These are phyloP conservation scores for Blastobotrys peoriensis DNA, from an alignment of 805 yeast species.

Conservation along the genomic window DNA sequence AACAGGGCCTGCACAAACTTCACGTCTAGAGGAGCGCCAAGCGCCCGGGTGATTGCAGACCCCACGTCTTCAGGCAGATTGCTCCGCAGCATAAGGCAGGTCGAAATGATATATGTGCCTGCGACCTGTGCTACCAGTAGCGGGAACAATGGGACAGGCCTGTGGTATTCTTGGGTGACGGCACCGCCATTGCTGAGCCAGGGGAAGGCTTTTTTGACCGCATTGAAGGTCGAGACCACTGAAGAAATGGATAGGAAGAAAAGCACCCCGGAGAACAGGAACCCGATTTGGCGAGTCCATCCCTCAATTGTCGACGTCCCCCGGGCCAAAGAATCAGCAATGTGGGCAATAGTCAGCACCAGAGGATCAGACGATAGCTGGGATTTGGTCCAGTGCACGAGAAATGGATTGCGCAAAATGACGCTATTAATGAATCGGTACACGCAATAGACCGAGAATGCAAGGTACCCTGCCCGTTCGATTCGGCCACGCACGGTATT, in stretches of 20 bases:
- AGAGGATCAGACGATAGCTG: not conserved
- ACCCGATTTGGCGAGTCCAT: conserved; percentile 36
- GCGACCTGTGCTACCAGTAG: conserved; percentile 32
- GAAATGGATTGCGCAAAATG: conserved; percentile 27
- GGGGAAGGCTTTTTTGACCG: conserved; percentile 29
- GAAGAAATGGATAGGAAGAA: conserved; percentile 33
- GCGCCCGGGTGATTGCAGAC: conserved; percentile 34
- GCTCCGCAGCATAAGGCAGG: conserved; percentile 35
- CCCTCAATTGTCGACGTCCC: conserved; percentile 22
- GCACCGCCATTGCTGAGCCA: conserved; percentile 17
- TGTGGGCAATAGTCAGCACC: not conserved
- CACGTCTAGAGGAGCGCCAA: conserved; percentile 36
- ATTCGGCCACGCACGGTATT: conserved; percentile 30
- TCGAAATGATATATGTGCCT: conserved; percentile 36
- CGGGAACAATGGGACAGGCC: conserved; percentile 2
- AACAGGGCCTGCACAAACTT: conserved; percentile 34
- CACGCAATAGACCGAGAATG: conserved; percentile 36
- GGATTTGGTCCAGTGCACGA: conserved; percentile 18
- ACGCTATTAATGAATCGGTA: conserved; percentile 34
- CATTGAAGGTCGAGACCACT: conserved; percentile 31
- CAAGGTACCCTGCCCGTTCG: conserved; percentile 21
- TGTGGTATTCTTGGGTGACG: too few species aligned
- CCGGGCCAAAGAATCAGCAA: conserved; percentile 5
- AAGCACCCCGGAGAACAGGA: conserved; percentile 33
- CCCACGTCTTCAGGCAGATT: conserved; percentile 36